Conservation (phyloP, 176 grass and related monocot species). For the bread wheat (Triticum aestivum) region IWGSC_CS_RefSeq_v2.1 NC_057808.1:406788233-406788732, state of each 20-base stretch:
- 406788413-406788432: neutral
- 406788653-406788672: neutral
- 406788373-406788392: neutral
- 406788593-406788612: neutral
- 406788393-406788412: neutral
- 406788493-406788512: neutral
- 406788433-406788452: neutral
- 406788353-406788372: neutral
- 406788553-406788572: neutral
- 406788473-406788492: neutral
- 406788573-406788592: neutral
- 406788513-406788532: neutral
- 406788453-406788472: neutral
- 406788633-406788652: neutral
- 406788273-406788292: neutral
- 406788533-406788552: neutral
- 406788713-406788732: too few species aligned
- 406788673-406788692: neutral
- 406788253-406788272: slow-evolving; percentile 51
- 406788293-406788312: neutral
- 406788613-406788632: neutral
- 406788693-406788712: neutral
- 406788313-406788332: neutral
- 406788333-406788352: neutral
- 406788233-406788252: slow-evolving; percentile 50